phyloP scores from a whole-genome alignment of 805 yeast species.

The Torulaspora franciscae region DNA sequence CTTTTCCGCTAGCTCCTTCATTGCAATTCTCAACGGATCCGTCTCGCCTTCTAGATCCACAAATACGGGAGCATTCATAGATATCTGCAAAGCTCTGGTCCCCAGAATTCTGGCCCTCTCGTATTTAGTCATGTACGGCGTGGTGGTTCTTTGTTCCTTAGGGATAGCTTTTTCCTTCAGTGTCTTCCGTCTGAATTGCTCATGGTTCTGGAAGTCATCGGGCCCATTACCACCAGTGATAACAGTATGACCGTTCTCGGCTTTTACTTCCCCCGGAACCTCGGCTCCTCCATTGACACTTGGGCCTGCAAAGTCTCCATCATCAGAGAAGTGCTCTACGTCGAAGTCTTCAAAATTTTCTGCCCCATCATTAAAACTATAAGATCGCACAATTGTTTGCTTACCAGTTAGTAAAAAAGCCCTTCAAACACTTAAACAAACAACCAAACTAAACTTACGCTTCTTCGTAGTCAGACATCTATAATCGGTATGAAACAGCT shows the following conservation, averaged over 20 bases:
- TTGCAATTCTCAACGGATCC: slow-evolving; percentile 95
- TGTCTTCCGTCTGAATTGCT: slow-evolving; percentile 51
- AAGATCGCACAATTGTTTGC: slow-evolving; percentile 2
- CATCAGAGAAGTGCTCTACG: slow-evolving; percentile 77
- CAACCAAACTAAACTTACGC: slow-evolving; percentile 33
- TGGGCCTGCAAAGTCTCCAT: slow-evolving; percentile 45
- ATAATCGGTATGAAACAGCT: background rate
- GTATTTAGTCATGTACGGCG: slow-evolving; percentile 98
- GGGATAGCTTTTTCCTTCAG: slow-evolving; percentile 81
- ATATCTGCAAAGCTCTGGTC: slow-evolving; percentile 93
- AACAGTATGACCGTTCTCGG: slow-evolving; percentile 65
- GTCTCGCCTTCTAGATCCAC: slow-evolving; percentile 99
- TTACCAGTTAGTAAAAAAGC: slow-evolving; percentile 7
- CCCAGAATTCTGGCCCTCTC: slow-evolving; percentile 98
- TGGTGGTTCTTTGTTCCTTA: slow-evolving; percentile 82
- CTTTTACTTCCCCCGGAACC: slow-evolving; percentile 37
- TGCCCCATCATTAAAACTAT: slow-evolving; percentile 59
- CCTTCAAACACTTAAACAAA: background rate
- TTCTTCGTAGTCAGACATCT: slow-evolving; percentile 55
- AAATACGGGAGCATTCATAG: slow-evolving; percentile 96
- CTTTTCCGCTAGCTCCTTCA: slow-evolving; percentile 91
- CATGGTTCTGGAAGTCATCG: slow-evolving; percentile 41
- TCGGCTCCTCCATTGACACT: slow-evolving; percentile 30
- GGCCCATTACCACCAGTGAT: slow-evolving; percentile 67
- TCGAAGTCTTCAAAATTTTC: slow-evolving; percentile 78